These are phyloP conservation scores for Saraca asoca DNA, from an alignment of 331 rosid genomes.

Conservation along the genomic window DNA sequence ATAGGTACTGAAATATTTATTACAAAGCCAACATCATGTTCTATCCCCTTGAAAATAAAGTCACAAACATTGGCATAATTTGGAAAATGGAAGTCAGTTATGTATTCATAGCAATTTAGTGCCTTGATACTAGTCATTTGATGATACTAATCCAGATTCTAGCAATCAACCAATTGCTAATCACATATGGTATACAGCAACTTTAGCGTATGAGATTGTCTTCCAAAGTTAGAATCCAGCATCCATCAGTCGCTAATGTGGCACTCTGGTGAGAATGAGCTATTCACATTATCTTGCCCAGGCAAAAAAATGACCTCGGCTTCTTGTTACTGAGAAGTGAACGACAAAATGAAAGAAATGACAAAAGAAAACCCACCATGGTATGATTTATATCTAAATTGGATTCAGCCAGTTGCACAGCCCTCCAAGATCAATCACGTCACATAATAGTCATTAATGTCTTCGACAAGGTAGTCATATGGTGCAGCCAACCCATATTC, in stretches of 20 bases:
- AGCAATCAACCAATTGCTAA: constrained; percentile 30
- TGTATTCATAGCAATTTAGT: constrained; percentile 23
- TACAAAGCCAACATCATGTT: constrained; percentile 36
- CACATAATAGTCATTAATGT: constrained; percentile 55
- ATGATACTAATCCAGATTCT: constrained; percentile 23
- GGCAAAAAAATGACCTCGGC: constrained; percentile 50
- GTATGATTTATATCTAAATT: constrained; percentile 19
- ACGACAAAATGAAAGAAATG: constrained; percentile 29
- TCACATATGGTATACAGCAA: constrained; percentile 26
- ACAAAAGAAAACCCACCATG: constrained; percentile 27
- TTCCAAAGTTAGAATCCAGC: constrained; percentile 44
- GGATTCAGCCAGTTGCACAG: constrained; percentile 33
- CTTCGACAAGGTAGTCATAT: constrained; percentile 62
- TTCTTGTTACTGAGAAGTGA: constrained; percentile 39
- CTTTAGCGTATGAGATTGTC: constrained; percentile 20
- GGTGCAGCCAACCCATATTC: constrained; percentile 55
- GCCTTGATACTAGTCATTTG: constrained; percentile 26
- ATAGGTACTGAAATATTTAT: constrained; percentile 30
- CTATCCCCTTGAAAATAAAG: constrained; percentile 25
- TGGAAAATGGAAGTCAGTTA: constrained; percentile 16
- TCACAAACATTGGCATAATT: constrained; percentile 24
- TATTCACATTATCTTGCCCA: constrained; percentile 48
- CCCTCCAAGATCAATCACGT: constrained; percentile 38
- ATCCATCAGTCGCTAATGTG: constrained; percentile 31
- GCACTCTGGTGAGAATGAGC: constrained; percentile 46